Percentiles rank a stretch among this genome's conserved stretches.
phyloP scores from a whole-genome alignment of 345 rosid species.

The Zanthoxylum bungeanum region DNA sequence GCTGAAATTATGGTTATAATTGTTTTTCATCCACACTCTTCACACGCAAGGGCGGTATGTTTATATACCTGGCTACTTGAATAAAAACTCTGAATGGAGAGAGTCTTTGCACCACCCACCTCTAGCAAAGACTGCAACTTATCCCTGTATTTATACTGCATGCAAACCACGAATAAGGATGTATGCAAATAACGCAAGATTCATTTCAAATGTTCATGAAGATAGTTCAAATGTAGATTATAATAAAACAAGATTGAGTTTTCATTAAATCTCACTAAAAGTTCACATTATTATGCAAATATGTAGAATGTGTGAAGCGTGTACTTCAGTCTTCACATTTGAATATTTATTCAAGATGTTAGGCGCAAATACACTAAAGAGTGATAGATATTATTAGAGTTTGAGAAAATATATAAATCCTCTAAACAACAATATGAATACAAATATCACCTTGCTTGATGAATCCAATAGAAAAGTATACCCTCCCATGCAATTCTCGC shows the following conservation, averaged over 20 bases:
- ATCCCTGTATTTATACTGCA: constrained; percentile 67
- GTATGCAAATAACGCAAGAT: not conserved
- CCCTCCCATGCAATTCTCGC: constrained; percentile 67
- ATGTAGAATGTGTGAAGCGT: no score
- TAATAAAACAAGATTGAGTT: not conserved
- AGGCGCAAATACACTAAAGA: not conserved
- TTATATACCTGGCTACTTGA: constrained; percentile 60
- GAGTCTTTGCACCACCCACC: constrained; percentile 58
- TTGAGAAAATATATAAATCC: not conserved
- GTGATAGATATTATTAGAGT: not conserved
- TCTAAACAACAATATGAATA: not conserved
- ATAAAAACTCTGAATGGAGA: constrained; percentile 44
- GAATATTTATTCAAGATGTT: not conserved
- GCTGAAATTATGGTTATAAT: not conserved
- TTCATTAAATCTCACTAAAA: not conserved
- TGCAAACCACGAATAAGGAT: constrained; percentile 6
- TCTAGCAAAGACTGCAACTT: constrained; percentile 48
- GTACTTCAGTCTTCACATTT: not conserved
- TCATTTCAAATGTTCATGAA: not conserved
- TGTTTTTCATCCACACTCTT: not conserved
- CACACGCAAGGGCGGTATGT: not conserved
- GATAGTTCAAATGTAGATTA: not conserved
- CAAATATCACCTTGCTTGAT: constrained; percentile 42
- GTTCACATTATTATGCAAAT: not conserved
- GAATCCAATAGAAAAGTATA: constrained; percentile 70